A percentile compares a stretch with the other conserved stretches of the same genome.
Evolutionary conservation across 352 stramenopile genomes (phyloP).

Genomic region (Phytophthora sojae): DNA sequence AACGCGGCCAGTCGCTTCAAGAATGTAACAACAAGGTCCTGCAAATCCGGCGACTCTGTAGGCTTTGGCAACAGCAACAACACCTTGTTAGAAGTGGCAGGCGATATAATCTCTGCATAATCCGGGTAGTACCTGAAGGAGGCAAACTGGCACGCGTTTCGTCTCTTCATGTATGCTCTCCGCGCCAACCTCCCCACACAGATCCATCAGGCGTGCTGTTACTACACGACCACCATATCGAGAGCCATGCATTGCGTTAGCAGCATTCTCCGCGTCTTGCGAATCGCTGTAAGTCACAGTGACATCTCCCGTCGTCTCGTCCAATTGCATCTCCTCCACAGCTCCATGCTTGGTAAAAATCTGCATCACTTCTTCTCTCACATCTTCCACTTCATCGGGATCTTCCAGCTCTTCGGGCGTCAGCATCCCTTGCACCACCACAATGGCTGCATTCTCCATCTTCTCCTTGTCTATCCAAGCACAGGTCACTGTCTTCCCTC

Average conservation of each 20-base stretch:
- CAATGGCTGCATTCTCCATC: not conserved
- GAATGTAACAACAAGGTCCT: constrained; percentile 23
- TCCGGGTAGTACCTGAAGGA: constrained; percentile 19
- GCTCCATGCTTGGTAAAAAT: constrained; percentile 32
- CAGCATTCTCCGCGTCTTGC: constrained; percentile 16
- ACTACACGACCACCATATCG: constrained; percentile 50
- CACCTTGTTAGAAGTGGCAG: not conserved
- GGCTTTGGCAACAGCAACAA: not conserved
- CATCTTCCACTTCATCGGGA: constrained; percentile 50
- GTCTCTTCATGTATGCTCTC: not conserved
- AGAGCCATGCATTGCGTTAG: constrained; percentile 32
- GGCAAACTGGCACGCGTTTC: constrained; percentile 1
- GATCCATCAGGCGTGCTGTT: not conserved
- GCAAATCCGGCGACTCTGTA: constrained; percentile 16
- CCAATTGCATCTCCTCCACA: constrained; percentile 21
- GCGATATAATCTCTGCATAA: not conserved
- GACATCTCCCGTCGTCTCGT: constrained; percentile 18
- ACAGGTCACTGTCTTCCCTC: constrained; percentile 31
- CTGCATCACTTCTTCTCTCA: constrained; percentile 38
- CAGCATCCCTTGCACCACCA: constrained; percentile 31
- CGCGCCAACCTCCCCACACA: not conserved
- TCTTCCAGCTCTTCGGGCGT: constrained; percentile 46
- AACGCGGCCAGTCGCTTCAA: constrained; percentile 41
- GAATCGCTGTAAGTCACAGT: constrained; percentile 26
- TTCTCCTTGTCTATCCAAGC: constrained; percentile 8